Percentiles rank a stretch among this genome's conserved stretches.
Conservation (phyloP, 768 basidiomycete species). For the Psilocybe cyanescens region DNA sequence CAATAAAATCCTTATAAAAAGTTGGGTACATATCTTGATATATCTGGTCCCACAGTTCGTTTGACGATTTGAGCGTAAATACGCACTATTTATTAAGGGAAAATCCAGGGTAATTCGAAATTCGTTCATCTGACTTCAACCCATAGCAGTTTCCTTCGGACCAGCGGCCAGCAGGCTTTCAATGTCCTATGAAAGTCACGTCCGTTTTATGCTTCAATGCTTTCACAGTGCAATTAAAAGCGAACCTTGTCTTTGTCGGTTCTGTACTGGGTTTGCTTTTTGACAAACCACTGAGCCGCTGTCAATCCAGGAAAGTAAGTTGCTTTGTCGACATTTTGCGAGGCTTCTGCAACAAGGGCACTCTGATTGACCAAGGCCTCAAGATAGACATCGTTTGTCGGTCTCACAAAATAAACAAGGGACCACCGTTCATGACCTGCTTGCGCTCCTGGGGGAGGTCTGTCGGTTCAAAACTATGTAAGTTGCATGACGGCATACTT, state of each 20-base stretch:
- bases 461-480: conserved; percentile 2
- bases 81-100: too few species aligned
- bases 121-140: too few species aligned
- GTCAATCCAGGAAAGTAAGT: conserved; percentile 26
- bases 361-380: conserved; percentile 50
- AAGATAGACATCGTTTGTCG: conserved; percentile 49
- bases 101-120: too few species aligned
- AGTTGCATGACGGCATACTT: neutral
- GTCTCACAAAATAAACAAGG: conserved; percentile 64
- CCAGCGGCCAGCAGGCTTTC: neutral
- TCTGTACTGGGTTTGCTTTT: conserved; percentile 19
- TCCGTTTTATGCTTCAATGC: neutral
- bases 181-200: neutral
- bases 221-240: neutral
- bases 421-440: conserved; percentile 54
- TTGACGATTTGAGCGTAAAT: too few species aligned
- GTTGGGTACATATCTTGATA: too few species aligned
- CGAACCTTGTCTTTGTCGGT: conserved; percentile 17
- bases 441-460: conserved; percentile 57
- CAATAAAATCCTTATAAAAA: neutral
- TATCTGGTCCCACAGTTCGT: conserved; percentile 16
- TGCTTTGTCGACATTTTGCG: conserved; percentile 23
- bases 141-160: neutral
- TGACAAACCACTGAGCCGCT: conserved; percentile 32
- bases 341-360: conserved; percentile 45